phyloP scores from a whole-genome alignment of 2,329 filamentous ascomycete genomes.

The Ophiostoma triangulosporum region DNA sequence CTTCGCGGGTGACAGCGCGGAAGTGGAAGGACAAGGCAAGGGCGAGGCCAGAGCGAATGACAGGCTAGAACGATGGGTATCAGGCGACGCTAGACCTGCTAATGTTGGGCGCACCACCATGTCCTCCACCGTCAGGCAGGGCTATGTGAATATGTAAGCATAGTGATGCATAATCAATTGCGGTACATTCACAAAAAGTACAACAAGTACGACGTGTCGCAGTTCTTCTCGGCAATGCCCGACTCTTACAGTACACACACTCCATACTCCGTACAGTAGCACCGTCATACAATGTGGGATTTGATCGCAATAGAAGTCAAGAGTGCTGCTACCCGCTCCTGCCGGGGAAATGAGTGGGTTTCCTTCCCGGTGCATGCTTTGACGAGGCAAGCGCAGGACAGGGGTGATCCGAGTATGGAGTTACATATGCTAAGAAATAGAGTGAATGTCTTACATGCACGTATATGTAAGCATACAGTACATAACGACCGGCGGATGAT shows the following conservation, averaged over 20 bases:
- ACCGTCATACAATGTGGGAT: neutral
- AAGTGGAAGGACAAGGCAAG: neutral
- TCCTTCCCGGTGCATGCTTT: slow-evolving; percentile 7
- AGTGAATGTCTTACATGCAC: neutral
- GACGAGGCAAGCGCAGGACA: slow-evolving; percentile 13
- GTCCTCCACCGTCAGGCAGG: too few relatives aligned
- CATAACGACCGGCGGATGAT: too few relatives aligned
- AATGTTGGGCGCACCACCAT: neutral
- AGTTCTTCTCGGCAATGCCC: neutral
- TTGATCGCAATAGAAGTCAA: neutral
- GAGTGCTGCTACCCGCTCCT: slow-evolving; percentile 4
- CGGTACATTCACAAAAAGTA: too few relatives aligned
- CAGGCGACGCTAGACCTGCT: slow-evolving; percentile 1
- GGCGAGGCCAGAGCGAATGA: neutral
- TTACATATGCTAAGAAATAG: neutral
- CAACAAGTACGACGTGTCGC: neutral
- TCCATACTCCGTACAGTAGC: too few relatives aligned
- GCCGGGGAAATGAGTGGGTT: slow-evolving; percentile 10
- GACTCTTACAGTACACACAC: too few relatives aligned
- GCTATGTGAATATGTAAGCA: too few relatives aligned
- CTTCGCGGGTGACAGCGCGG: neutral
- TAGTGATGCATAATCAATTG: too few relatives aligned
- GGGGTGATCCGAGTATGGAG: neutral
- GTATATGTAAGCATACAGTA: too few relatives aligned
- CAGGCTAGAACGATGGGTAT: neutral